Percentiles rank a stretch among this genome's conserved stretches.
phyloP scores from a whole-genome alignment of 768 basidiomycete species.

The Termitomyces sp. region DNA sequence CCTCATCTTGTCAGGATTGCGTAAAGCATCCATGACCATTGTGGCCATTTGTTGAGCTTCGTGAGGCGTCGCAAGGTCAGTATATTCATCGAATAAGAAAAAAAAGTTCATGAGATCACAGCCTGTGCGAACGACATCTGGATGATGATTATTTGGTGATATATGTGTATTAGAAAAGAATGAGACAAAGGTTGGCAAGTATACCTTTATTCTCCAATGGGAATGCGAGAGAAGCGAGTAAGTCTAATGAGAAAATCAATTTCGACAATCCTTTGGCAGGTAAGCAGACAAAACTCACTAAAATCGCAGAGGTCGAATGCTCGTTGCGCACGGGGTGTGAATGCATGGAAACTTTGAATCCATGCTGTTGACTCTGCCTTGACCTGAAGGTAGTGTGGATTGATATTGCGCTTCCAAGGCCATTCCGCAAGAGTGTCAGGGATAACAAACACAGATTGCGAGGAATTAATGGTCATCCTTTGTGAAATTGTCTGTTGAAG shows the following conservation, averaged over 20 bases:
- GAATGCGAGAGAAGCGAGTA: constrained; percentile 37
- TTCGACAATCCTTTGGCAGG: not conserved
- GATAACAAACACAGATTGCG: constrained; percentile 11
- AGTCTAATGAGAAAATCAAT: no score
- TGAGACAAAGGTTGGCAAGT: no score
- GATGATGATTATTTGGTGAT: not conserved
- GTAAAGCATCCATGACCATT: constrained; percentile 38
- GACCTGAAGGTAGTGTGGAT: constrained; percentile 30
- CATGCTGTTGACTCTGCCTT: constrained; percentile 34
- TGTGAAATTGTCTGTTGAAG: no score
- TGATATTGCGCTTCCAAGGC: constrained; percentile 41
- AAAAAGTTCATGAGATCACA: constrained; percentile 52
- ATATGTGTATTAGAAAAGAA: not conserved
- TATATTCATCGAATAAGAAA: constrained; percentile 49
- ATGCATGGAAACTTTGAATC: constrained; percentile 33
- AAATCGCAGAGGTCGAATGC: constrained; percentile 42
- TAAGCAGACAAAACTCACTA: constrained; percentile 21
- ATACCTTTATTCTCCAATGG: constrained; percentile 32
- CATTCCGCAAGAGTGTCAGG: constrained; percentile 37
- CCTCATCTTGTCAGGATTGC: constrained; percentile 30
- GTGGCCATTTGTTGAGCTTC: constrained; percentile 28
- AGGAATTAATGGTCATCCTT: no score
- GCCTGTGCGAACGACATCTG: constrained; percentile 26
- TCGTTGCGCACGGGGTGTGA: constrained; percentile 29
- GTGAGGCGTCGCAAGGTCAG: constrained; percentile 33